These are phyloP conservation scores for Didymella segeticola DNA, from an alignment of 2,329 filamentous ascomycete genomes.

Conservation along the genomic window DNA sequence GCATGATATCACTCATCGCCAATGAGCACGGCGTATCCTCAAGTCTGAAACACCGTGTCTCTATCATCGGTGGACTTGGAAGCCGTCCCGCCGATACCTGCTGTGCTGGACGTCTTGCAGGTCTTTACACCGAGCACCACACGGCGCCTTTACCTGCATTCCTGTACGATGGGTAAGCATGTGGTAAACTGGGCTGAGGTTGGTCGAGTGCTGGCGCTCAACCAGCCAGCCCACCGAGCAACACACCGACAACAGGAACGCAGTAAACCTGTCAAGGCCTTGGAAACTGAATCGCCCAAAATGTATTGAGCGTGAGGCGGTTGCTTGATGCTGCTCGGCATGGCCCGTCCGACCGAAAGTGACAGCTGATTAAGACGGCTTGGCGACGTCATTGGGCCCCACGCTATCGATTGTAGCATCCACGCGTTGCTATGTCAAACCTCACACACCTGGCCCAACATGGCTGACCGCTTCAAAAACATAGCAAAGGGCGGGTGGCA, in stretches of 20 bases:
- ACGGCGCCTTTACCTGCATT: neutral
- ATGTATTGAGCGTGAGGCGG: neutral
- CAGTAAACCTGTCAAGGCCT: neutral
- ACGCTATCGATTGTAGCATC: slow-evolving; percentile 12
- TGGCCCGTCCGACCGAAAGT: neutral
- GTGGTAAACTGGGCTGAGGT: neutral
- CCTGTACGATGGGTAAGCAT: slow-evolving; percentile 1
- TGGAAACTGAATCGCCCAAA: neutral
- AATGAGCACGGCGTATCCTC: slow-evolving; percentile 2
- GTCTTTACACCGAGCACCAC: neutral
- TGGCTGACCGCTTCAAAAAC: slow-evolving; percentile 45
- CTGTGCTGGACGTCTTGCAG: neutral
- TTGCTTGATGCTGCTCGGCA: neutral
- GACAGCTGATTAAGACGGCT: slow-evolving; percentile 14
- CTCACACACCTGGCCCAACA: slow-evolving; percentile 25
- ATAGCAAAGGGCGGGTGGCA: slow-evolving; percentile 59
- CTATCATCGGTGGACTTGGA: slow-evolving; percentile 5
- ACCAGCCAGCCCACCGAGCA: no score
- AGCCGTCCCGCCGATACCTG: neutral
- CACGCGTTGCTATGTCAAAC: slow-evolving; percentile 18
- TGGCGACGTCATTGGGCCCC: slow-evolving; percentile 35
- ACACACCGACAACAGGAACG: neutral
- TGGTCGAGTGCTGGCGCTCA: neutral
- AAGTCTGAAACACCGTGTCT: slow-evolving; percentile 10
- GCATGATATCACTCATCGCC: slow-evolving; percentile 9